Evolutionary conservation across 441 rosid genomes (phyloP).

Genomic region (Populus hybrid): DNA sequence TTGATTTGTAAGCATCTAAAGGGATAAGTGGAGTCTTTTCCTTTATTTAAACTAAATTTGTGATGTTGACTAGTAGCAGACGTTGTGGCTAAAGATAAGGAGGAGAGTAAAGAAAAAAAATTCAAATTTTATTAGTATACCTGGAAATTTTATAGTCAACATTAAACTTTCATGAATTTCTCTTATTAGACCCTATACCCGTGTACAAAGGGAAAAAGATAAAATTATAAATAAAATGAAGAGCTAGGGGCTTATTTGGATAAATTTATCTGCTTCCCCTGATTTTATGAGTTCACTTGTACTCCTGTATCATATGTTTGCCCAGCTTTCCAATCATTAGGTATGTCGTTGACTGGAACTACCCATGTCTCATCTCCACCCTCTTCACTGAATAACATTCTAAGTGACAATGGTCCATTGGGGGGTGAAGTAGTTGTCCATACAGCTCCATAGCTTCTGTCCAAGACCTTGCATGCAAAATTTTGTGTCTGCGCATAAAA

Average conservation of each 20-base stretch:
- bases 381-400: conserved; percentile 57
- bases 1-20: not conserved
- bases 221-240: conserved; percentile 13
- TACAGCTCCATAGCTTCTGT: conserved; percentile 56
- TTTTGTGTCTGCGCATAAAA: conserved; percentile 40
- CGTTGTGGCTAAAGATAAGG: not conserved
- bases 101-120: not conserved
- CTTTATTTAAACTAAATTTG: not conserved
- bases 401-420: conserved; percentile 46
- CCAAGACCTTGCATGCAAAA: conserved; percentile 57
- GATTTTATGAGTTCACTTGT: conserved; percentile 36
- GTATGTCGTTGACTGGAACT: conserved; percentile 53
- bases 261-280: not conserved
- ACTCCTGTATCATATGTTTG: conserved; percentile 56
- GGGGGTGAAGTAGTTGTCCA: conserved; percentile 65
- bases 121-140: not conserved
- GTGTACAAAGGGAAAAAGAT: not conserved
- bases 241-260: conserved; percentile 11
- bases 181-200: not conserved
- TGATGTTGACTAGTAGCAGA: conserved; percentile 12
- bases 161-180: conserved; percentile 19
- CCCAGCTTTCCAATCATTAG: conserved; percentile 60
- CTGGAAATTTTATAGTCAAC: conserved; percentile 1
- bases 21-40: conserved; percentile 1
- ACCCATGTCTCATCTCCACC: conserved; percentile 61